These are phyloP conservation scores for Pestalotiopsis sp. DNA, from an alignment of 2,329 filamentous ascomycete species.

Conservation along the genomic window DNA sequence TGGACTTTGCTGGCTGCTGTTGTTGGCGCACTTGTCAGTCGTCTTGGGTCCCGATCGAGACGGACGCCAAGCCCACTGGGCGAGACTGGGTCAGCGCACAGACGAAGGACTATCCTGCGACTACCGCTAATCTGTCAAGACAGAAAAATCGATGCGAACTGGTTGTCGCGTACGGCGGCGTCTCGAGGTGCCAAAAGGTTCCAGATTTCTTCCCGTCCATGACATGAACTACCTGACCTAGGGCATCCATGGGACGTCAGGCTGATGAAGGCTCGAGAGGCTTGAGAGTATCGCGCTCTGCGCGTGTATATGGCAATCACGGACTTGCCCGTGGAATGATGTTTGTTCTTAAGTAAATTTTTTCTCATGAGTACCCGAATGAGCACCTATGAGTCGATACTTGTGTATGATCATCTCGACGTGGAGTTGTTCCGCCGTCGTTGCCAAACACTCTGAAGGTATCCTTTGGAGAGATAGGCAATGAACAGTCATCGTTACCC, in stretches of 20 bases:
- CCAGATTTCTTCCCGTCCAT: neutral
- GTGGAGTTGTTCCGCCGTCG: neutral
- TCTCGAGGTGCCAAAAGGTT: neutral
- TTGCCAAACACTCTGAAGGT: no score
- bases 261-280: neutral
- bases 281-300: no score
- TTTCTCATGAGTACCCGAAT: neutral
- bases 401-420: neutral
- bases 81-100: neutral
- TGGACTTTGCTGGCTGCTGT: neutral
- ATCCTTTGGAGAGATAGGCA: no score
- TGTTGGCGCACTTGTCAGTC: neutral
- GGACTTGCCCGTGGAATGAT: neutral
- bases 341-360: neutral
- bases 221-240: neutral
- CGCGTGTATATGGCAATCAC: no score
- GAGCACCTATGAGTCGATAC: no score
- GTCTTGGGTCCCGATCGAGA: neutral
- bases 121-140: neutral
- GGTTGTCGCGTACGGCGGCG: neutral
- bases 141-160: neutral
- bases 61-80: neutral
- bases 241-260: neutral
- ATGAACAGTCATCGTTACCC: no score
- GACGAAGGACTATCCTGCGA: neutral